Percentiles rank a stretch among this genome's conserved stretches.
Evolutionary conservation across 1,139 yeast species (phyloP).

Genomic region (Suhomyces ambrosiae): DNA sequence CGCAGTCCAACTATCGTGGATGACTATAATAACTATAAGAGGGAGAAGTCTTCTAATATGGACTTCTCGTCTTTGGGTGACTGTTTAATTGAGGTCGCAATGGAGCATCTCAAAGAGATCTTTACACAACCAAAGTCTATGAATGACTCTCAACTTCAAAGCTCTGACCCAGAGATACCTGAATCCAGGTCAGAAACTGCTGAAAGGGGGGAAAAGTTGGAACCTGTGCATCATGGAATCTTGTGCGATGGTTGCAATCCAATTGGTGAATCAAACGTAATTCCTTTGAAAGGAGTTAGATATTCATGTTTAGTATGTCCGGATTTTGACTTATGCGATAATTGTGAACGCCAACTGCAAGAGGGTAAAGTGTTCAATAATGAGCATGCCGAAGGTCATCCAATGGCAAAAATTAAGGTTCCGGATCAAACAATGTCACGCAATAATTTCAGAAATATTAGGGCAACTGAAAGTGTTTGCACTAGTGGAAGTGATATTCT

Average conservation of each 20-base stretch:
- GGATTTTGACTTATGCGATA: slow-evolving; percentile 58
- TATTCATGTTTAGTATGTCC: slow-evolving; percentile 57
- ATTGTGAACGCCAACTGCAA: slow-evolving; percentile 41
- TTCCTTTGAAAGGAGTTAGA: slow-evolving; percentile 49
- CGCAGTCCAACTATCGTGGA: slow-evolving; percentile 4
- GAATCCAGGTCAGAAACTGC: slow-evolving; percentile 2
- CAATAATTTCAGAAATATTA: neutral
- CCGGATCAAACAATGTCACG: slow-evolving; percentile 19
- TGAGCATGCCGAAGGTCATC: slow-evolving; percentile 31
- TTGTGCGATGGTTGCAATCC: slow-evolving; percentile 49
- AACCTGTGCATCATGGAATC: slow-evolving; percentile 43
- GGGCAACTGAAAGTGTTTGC: neutral
- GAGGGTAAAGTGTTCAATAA: slow-evolving; percentile 18
- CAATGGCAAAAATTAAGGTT: slow-evolving; percentile 32
- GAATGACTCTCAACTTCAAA: neutral
- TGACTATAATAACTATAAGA: slow-evolving; percentile 9
- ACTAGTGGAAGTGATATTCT: slow-evolving; percentile 16
- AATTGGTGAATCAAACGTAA: slow-evolving; percentile 18
- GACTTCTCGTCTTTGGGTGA: slow-evolving; percentile 29
- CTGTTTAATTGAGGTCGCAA: slow-evolving; percentile 27
- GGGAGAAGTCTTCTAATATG: slow-evolving; percentile 15
- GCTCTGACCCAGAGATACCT: neutral
- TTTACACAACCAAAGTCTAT: slow-evolving; percentile 14
- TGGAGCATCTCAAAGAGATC: slow-evolving; percentile 27
- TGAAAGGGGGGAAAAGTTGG: neutral